phyloP scores from a whole-genome alignment of 345 rosid species.

The Sonneratia caseolaris region DNA sequence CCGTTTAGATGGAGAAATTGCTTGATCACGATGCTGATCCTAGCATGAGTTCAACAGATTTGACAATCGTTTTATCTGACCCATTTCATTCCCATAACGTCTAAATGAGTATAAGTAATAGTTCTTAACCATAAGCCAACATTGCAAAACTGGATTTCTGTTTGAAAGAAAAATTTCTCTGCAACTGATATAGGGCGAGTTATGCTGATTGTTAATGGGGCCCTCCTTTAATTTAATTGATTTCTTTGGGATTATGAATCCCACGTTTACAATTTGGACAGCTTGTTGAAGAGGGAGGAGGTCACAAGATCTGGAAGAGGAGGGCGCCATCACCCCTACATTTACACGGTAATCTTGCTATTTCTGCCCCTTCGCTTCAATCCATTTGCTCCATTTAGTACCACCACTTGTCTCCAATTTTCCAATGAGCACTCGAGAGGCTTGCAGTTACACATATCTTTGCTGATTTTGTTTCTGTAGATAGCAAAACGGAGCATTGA shows the following conservation, averaged over 20 bases:
- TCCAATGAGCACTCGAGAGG: not conserved
- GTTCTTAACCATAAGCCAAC: not conserved
- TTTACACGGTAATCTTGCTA: conserved; percentile 51
- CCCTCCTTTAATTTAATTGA: not conserved
- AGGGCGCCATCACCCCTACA: conserved; percentile 67
- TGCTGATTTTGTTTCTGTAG: conserved; percentile 6
- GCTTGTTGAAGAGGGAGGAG: conserved; percentile 52
- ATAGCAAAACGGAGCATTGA: conserved; percentile 3
- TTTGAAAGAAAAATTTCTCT: not conserved
- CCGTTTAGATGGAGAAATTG: not conserved
- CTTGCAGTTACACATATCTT: not conserved
- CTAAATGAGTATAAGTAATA: not conserved
- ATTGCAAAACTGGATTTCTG: not conserved
- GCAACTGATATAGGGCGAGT: not conserved
- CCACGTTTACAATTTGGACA: conserved; percentile 1
- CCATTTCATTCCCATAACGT: not conserved
- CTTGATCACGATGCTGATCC: not conserved
- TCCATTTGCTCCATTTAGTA: not conserved
- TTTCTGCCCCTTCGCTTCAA: not conserved
- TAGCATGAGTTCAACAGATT: not conserved
- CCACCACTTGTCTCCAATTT: not conserved
- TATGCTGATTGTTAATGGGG: not conserved
- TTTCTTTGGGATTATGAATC: not conserved
- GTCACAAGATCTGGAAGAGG: conserved; percentile 74
- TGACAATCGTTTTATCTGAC: not conserved